Evolutionary conservation across 2,329 filamentous ascomycete species (phyloP).

Genomic region (Pseudopyrenochaeta lycopersici): DNA sequence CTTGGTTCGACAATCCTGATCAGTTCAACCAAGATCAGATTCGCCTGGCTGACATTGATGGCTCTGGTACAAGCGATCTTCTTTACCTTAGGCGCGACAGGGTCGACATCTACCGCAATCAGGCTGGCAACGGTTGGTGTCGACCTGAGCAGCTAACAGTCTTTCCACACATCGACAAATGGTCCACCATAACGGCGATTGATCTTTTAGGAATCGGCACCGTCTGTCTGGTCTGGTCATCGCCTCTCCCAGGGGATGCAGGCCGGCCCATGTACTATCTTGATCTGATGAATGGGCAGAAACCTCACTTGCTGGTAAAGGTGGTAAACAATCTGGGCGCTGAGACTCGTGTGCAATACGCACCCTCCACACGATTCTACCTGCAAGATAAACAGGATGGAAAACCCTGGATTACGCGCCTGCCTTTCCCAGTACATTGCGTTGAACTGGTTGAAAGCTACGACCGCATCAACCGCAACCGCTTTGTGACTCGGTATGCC

Average conservation of each 20-base stretch:
- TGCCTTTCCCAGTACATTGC: constrained; percentile 41
- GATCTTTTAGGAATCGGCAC: constrained; percentile 22
- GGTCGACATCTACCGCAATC: no score
- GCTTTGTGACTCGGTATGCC: background rate
- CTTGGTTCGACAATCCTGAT: no score
- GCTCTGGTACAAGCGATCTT: no score
- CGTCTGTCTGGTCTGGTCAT: background rate
- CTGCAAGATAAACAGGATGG: constrained; percentile 24
- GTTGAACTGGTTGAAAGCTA: constrained; percentile 15
- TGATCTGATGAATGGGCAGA: background rate
- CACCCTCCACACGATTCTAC: constrained; percentile 32
- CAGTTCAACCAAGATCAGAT: no score
- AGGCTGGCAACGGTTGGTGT: constrained; percentile 11
- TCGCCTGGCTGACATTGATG: no score
- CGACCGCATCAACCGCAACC: background rate
- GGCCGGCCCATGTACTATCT: background rate
- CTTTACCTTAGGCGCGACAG: no score
- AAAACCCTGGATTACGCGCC: constrained; percentile 30
- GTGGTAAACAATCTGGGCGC: constrained; percentile 32
- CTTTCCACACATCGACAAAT: background rate
- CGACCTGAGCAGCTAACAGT: background rate
- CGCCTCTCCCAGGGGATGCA: background rate
- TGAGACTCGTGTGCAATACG: constrained; percentile 25
- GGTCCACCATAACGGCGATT: constrained; percentile 6
- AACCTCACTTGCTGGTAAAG: background rate